phyloP scores from a whole-genome alignment of 495 filamentous ascomycete species.

The Penicillium egyptiacum region DNA sequence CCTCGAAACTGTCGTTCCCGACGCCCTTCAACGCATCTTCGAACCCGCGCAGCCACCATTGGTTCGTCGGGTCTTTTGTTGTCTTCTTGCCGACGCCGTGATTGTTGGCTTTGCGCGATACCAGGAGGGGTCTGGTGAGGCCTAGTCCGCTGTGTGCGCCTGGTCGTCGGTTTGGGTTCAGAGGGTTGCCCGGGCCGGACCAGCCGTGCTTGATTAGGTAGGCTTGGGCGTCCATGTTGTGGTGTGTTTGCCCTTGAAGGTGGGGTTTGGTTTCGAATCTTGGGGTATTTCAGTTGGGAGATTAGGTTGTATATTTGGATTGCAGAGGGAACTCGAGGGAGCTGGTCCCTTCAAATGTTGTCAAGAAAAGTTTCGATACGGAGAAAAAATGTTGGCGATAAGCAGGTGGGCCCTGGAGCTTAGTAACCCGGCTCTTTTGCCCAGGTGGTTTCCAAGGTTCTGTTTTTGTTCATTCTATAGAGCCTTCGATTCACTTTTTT shows the following conservation, averaged over 20 bases:
- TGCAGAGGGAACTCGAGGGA: background rate
- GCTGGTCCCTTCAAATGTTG: conserved; percentile 1
- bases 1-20: conserved; percentile 41
- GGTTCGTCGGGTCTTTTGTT: conserved; percentile 61
- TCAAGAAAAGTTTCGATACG: conserved; percentile 2
- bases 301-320: background rate
- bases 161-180: conserved; percentile 63
- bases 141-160: conserved; percentile 62
- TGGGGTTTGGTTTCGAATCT: background rate
- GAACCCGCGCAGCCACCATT: conserved; percentile 82
- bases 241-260: background rate
- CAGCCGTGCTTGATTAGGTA: conserved; percentile 76
- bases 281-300: background rate
- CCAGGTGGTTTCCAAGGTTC: too few relatives aligned
- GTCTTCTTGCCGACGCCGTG: conserved; percentile 68
- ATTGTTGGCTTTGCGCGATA: conserved; percentile 66
- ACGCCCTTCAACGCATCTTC: conserved; percentile 74
- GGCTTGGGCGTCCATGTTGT: conserved; percentile 64
- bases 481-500: too few relatives aligned
- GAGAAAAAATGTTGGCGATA: conserved; percentile 4
- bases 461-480: too few relatives aligned
- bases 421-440: too few relatives aligned
- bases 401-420: background rate
- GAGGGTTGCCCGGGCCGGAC: conserved; percentile 71
- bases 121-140: conserved; percentile 65